Percentiles rank a stretch among this genome's conserved stretches.
Evolutionary conservation across 768 basidiomycete genomes (phyloP).

Genomic region (Antrodiella citrinella): DNA sequence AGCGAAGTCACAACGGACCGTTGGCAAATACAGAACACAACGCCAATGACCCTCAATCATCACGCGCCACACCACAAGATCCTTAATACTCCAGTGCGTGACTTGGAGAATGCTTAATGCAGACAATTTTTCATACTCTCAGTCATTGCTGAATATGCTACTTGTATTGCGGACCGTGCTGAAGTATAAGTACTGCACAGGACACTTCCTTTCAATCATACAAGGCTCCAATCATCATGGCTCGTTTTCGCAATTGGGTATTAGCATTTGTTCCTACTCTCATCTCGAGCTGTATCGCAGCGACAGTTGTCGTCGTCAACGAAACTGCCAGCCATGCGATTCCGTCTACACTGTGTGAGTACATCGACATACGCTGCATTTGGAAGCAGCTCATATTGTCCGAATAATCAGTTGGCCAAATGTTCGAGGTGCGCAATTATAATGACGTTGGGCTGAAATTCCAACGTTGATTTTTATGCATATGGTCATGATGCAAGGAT

Average conservation of each 20-base stretch:
- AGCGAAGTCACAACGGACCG: too few relatives aligned
- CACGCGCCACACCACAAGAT: not conserved
- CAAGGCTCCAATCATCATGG: not conserved
- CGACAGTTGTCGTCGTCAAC: slow-evolving; percentile 32
- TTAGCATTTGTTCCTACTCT: not conserved
- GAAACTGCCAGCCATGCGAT: slow-evolving; percentile 43
- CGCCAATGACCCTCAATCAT: not conserved
- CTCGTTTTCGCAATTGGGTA: not conserved
- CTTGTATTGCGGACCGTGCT: too few relatives aligned
- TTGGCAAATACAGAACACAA: too few relatives aligned
- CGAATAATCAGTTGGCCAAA: slow-evolving; percentile 46
- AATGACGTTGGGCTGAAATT: slow-evolving; percentile 2
- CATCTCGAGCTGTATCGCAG: not conserved
- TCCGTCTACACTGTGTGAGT: slow-evolving; percentile 45
- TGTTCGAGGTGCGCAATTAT: slow-evolving; percentile 46
- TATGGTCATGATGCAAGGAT: slow-evolving; percentile 33
- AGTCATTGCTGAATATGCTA: too few relatives aligned
- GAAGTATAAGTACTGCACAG: too few relatives aligned
- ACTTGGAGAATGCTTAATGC: too few relatives aligned
- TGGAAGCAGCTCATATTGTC: too few relatives aligned
- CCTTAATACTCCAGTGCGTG: too few relatives aligned
- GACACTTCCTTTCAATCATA: too few relatives aligned
- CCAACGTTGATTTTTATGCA: not conserved
- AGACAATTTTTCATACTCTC: too few relatives aligned
- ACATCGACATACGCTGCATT: too few relatives aligned